Evolutionary conservation across 192 early-diverging fungal genomes (phyloP).

Genomic region (Coemansia sp.): DNA sequence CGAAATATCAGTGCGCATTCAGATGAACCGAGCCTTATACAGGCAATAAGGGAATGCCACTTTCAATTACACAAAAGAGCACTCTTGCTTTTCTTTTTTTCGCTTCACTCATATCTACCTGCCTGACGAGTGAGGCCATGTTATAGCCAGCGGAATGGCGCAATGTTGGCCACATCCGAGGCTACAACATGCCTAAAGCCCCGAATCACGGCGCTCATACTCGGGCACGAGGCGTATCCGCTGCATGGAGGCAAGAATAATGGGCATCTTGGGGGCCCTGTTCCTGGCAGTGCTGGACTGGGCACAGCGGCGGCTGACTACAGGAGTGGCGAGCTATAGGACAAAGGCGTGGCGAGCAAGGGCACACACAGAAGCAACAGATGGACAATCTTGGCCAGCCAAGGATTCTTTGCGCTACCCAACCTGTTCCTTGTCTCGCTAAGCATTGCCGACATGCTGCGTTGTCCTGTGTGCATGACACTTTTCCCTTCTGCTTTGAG

Average conservation of each 20-base stretch:
- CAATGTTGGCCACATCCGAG: background rate
- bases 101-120: background rate
- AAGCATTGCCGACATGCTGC: slow-evolving; percentile 9
- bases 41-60: background rate
- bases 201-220: slow-evolving; percentile 3
- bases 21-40: background rate
- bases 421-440: slow-evolving; percentile 7
- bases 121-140: background rate
- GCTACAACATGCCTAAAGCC: background rate
- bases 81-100: background rate
- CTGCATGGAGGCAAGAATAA: background rate
- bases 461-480: slow-evolving; percentile 2
- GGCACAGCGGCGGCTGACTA: background rate
- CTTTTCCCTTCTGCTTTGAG: background rate
- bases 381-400: background rate
- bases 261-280: background rate
- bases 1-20: background rate
- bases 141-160: background rate
- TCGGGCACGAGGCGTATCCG: slow-evolving; percentile 10
- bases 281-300: background rate
- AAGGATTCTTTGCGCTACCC: background rate
- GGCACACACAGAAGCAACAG: background rate
- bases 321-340: background rate
- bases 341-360: slow-evolving; percentile 4
- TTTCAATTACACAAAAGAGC: slow-evolving; percentile 1